Evolutionary conservation across 176 grass and related monocot genomes (phyloP).

Genomic region (Avena sativa): DNA sequence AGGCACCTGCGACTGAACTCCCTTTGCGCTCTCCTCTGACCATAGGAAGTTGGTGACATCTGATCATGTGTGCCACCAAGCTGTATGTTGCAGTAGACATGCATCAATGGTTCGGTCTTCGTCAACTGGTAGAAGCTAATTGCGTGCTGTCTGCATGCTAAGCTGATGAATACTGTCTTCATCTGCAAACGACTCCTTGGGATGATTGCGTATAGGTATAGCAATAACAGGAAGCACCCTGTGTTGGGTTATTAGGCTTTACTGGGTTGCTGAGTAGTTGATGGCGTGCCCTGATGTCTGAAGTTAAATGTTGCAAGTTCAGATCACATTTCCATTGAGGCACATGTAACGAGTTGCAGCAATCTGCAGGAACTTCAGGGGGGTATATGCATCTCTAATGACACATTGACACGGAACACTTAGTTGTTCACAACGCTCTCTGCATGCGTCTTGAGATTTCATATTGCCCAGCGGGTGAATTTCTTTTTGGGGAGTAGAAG

Average conservation of each 20-base stretch:
- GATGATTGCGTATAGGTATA: not conserved
- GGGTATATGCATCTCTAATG: not conserved
- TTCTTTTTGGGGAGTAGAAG: not conserved
- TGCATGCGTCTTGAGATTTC: not conserved
- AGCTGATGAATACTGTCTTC: not conserved
- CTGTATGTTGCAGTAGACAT: not conserved
- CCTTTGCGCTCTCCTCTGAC: constrained; percentile 38
- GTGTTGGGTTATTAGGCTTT: not conserved
- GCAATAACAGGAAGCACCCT: not conserved
- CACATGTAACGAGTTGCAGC: not conserved
- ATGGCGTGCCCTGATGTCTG: not conserved
- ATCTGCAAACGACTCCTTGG: not conserved
- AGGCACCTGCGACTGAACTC: constrained; percentile 37
- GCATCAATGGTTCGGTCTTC: not conserved
- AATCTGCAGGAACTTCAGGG: not conserved
- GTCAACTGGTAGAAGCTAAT: not conserved
- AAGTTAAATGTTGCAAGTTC: not conserved
- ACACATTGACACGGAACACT: not conserved
- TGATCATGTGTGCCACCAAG: not conserved
- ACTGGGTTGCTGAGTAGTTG: not conserved
- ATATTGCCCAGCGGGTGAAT: not conserved
- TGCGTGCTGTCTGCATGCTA: not conserved
- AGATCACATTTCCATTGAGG: not conserved
- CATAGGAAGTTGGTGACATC: constrained; percentile 45
- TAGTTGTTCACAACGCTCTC: not conserved